Percentiles rank a stretch among this genome's conserved stretches.
Evolutionary conservation across 1,284 basidiomycete genomes (phyloP).

Genomic region (Puccinia sorghi): DNA sequence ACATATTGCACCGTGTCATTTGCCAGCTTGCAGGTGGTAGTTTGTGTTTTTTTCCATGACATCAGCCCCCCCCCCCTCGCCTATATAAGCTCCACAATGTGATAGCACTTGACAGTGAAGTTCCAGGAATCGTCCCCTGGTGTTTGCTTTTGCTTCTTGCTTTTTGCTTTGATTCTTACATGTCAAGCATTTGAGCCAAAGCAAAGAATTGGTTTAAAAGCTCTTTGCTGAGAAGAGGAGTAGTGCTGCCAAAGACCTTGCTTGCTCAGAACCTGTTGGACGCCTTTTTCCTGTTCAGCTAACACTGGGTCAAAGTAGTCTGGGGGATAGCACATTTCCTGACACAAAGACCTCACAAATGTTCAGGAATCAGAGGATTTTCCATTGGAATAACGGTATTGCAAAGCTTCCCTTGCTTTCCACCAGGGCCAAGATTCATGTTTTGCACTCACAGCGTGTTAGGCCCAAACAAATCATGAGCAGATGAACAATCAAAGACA

Average conservation of each 20-base stretch:
- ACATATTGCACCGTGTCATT: background rate
- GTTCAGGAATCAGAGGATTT: slow-evolving; percentile 5
- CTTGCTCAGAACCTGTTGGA: background rate
- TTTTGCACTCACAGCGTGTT: slow-evolving; percentile 5
- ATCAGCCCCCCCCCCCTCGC: no score
- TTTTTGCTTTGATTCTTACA: background rate
- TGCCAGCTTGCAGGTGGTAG: slow-evolving; percentile 1
- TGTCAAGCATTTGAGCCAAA: background rate
- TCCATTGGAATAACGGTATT: slow-evolving; percentile 16
- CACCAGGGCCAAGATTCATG: slow-evolving; percentile 20
- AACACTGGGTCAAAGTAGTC: background rate
- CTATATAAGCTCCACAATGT: no score
- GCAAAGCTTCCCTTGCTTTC: background rate
- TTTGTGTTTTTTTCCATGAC: background rate
- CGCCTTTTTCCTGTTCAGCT: slow-evolving; percentile 6
- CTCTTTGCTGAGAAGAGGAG: background rate
- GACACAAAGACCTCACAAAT: slow-evolving; percentile 1
- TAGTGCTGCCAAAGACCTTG: slow-evolving; percentile 15
- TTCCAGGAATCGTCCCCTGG: background rate
- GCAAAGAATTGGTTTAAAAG: background rate
- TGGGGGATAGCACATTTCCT: slow-evolving; percentile 11
- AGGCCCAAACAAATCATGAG: slow-evolving; percentile 4
- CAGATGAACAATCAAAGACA: slow-evolving; percentile 32
- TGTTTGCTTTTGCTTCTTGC: background rate
- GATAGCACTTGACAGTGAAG: background rate